Evolutionary conservation across 2,329 filamentous ascomycete genomes (phyloP).

Genomic region (Hypoxylon sp.): DNA sequence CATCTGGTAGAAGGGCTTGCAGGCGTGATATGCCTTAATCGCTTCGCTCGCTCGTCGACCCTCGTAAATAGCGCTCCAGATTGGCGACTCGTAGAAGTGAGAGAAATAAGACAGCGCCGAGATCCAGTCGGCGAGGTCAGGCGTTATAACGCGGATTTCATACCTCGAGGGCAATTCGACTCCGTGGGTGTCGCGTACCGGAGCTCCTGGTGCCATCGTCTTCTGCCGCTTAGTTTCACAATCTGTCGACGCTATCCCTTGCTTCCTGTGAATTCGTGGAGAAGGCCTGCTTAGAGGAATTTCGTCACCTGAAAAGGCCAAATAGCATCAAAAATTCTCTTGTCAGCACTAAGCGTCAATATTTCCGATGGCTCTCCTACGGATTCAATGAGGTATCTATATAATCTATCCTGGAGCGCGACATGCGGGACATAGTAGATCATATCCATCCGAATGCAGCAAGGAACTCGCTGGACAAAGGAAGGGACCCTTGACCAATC

Average conservation of each 20-base stretch:
- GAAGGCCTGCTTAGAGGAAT: background rate
- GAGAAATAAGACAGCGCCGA: conserved; percentile 38
- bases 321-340: conserved; percentile 8
- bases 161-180: conserved; percentile 41
- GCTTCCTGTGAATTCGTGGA: background rate
- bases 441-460: conserved; percentile 36
- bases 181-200: conserved; percentile 40
- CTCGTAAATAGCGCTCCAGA: conserved; percentile 43
- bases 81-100: conserved; percentile 37
- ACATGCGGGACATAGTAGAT: conserved; percentile 25
- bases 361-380: background rate
- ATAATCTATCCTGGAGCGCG: conserved; percentile 22
- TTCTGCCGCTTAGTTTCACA: conserved; percentile 5
- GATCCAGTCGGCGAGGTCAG: conserved; percentile 39
- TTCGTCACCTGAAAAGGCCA: background rate
- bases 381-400: conserved; percentile 20
- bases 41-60: conserved; percentile 33
- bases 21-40: conserved; percentile 30
- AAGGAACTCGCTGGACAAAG: conserved; percentile 35
- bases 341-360: conserved; percentile 18
- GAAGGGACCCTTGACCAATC: conserved; percentile 33
- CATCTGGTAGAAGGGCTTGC: conserved; percentile 41
- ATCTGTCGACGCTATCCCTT: conserved; percentile 2
- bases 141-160: conserved; percentile 44
- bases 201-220: conserved; percentile 37